phyloP scores from a whole-genome alignment of 495 filamentous ascomycete species.

The Lasiosphaeriaceae sp. region DNA sequence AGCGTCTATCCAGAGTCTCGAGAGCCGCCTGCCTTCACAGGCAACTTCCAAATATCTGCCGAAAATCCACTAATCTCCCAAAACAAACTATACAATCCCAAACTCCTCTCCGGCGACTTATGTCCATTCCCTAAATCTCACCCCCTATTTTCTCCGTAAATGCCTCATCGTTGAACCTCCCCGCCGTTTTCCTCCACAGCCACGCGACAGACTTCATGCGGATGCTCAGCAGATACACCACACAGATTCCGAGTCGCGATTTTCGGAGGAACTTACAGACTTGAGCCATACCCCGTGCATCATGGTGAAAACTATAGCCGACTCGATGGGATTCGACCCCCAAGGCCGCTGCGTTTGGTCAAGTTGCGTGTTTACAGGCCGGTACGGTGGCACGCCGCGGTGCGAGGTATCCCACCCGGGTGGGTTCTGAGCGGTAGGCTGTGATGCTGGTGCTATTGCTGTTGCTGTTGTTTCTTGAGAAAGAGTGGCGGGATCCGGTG shows the following conservation, averaged over 20 bases:
- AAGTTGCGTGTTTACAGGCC: slow-evolving; percentile 45
- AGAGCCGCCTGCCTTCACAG: too few relatives aligned
- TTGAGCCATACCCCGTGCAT: slow-evolving; percentile 50
- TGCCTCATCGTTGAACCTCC: slow-evolving; percentile 38
- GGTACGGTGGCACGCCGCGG: slow-evolving; percentile 46
- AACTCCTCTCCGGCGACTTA: too few relatives aligned
- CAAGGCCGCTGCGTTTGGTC: slow-evolving; percentile 37
- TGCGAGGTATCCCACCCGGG: slow-evolving; percentile 43
- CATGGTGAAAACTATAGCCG: slow-evolving; percentile 48
- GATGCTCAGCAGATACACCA: slow-evolving; percentile 3
- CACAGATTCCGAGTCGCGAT: too few relatives aligned
- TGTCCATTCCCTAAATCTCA: too few relatives aligned
- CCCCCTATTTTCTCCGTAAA: slow-evolving; percentile 50
- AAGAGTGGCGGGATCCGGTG: too few relatives aligned
- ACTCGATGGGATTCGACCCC: slow-evolving; percentile 41
- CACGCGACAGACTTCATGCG: slow-evolving; percentile 11
- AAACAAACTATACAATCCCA: too few relatives aligned
- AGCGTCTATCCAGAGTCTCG: too few relatives aligned
- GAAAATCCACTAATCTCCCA: too few relatives aligned
- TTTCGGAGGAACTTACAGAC: slow-evolving; percentile 37
- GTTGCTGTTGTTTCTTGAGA: slow-evolving; percentile 24
- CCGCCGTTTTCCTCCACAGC: slow-evolving; percentile 33
- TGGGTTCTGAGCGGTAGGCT: slow-evolving; percentile 28
- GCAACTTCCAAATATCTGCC: too few relatives aligned
- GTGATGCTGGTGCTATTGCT: slow-evolving; percentile 21